Evolutionary conservation across 805 yeast species (phyloP), one percentile per base, ranked within the genome.

Genomic region (Clavispora carvajalis): DNA sequence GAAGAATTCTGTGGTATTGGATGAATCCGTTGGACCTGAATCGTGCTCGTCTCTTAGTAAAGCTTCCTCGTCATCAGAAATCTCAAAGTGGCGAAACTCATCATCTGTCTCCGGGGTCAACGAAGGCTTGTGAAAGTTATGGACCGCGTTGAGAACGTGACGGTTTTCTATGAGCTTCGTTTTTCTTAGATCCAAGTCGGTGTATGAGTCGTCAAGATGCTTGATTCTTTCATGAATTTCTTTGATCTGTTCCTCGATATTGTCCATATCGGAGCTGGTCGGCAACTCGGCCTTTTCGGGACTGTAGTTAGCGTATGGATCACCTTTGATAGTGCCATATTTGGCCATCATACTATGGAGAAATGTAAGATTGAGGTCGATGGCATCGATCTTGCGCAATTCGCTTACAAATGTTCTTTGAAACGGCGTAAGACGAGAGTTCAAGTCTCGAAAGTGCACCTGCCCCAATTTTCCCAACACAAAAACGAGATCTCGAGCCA

Each of bases 391-490:
- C 13, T 47, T 46, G 33, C 75, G 51, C 38, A 72, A 52, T 39
- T 72, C 76, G 34, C 45, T 52, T 18, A 72, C 62, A 40, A 70
- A 72, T 3, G 74, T 67, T 26, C 76, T 50, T 51, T 72, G 77
- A 52, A 72, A 72, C 9, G 71, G 60, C 13, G 73, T 68, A 37
- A 70, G 51, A 40, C 59, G 62, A 18, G 69, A 60, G 49, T 72
- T 72, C 67, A 87, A 71, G 52, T 69, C 74, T 29, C 74, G 53
- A 47, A 69, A 69, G 48, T 69, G 74, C 10, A 69, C 74, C 21
- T 57, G 54, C 19, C 71, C 72, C 15, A 60, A 44, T n/a, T 53
- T 46, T 7, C 74, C 74, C 22, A 70, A 47, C 1, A 59, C 58
- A 34, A 54, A 55, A 15, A 67, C 72, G 41, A 67, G 60, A 36